phyloP scores from a whole-genome alignment of 1,284 basidiomycete genomes.

The Ganoderma resinaceum region DNA sequence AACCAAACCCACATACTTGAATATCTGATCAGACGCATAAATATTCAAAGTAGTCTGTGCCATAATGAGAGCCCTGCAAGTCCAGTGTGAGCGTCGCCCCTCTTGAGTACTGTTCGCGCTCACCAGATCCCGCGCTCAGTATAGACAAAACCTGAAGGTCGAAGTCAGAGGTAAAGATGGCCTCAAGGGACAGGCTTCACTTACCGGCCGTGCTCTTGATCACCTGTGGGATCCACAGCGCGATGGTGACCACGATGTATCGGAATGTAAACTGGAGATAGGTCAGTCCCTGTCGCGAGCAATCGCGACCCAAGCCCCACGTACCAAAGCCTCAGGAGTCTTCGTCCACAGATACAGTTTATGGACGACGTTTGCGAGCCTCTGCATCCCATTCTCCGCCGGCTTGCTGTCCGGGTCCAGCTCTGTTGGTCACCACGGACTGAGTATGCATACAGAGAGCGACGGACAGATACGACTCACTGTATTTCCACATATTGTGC shows the following conservation, averaged over 20 bases:
- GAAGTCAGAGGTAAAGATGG: not conserved
- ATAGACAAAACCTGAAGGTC: constrained; percentile 49
- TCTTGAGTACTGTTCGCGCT: not conserved
- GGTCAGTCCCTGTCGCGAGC: not conserved
- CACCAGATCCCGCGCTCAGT: constrained; percentile 53
- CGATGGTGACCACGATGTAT: constrained; percentile 60
- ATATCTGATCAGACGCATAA: constrained; percentile 68
- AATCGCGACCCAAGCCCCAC: constrained; percentile 20
- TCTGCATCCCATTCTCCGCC: constrained; percentile 51
- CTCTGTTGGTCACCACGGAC: constrained; percentile 34
- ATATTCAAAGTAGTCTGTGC: constrained; percentile 69
- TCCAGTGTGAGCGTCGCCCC: not conserved
- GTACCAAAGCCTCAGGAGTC: constrained; percentile 52
- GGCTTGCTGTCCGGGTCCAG: constrained; percentile 57
- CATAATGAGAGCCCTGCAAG: constrained; percentile 68
- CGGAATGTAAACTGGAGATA: constrained; percentile 58
- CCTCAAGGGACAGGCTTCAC: constrained; percentile 28
- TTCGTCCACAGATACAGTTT: constrained; percentile 48
- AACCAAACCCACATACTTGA: constrained; percentile 43
- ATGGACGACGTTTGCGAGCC: constrained; percentile 45
- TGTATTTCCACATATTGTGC: constrained; percentile 39
- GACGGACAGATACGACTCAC: constrained; percentile 38
- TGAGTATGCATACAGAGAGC: not conserved
- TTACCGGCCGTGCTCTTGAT: constrained; percentile 51
- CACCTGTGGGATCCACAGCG: constrained; percentile 63